Base-by-base conservation (phyloP, 306 rosid genomes). In the Medicago arabica region DNA sequence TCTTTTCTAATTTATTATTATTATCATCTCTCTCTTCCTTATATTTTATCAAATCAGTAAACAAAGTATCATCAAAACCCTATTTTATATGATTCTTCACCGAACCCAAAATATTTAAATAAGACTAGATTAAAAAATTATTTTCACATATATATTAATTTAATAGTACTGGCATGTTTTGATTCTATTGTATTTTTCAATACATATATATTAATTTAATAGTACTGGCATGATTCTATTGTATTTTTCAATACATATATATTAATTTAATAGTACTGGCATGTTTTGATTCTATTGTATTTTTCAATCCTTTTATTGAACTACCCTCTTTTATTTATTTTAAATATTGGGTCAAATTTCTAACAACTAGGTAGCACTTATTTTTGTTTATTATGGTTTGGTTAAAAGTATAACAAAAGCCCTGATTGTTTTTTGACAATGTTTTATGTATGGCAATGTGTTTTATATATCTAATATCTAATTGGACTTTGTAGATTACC, bases 401-500 rank as follows among this genome's bases (percentile, higher is more conserved):
- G 51, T 65, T 40, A 18, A 18, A 66, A 18, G 36, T 40, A 41
- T 15, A 31, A 14, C 55, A 44, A 51, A 67, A 67, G 11, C 72
- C 72, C 72, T 67, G 43, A 21, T 2, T 23, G n/a, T 15, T 15
- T 2, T 18, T 58, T 17, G 28, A n/a, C 15, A 1, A 23, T 41
- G n/a, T 72, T 39, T 54, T 44, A 44, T 11, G 13, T 11, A 44
- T 44, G 19, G 43, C 2, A 40, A 40, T 40, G 8, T 40, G 44
- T 40, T 41, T 41, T 41, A 46, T 46, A 46, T 46, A 17, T 25
- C 38, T 55, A 15, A 46, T 46, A 17, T 25, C 38, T 55, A 15
- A 50, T 67, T 17, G 16, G 38, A 76, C 39, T 41, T 58, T 68
- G 75, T 36, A 77, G 51, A 15, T 23, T 59, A 36, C 12, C 51